Base-by-base conservation (phyloP, 1,284 basidiomycete genomes). In the Thecaphora thlaspeos region DNA sequence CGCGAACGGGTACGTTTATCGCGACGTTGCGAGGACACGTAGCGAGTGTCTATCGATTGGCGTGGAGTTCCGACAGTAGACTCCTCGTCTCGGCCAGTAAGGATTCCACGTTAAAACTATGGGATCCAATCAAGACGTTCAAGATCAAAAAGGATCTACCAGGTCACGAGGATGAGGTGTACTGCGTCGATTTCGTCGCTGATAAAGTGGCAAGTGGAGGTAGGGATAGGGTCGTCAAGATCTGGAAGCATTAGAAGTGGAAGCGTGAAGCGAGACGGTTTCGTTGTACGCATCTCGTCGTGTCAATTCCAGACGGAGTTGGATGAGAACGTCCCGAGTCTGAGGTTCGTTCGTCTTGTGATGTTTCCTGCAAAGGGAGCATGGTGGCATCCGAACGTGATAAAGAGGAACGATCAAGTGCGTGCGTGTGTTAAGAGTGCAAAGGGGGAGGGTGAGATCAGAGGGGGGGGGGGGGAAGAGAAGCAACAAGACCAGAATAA, bases 171-270 rank as follows among this genome's bases (percentile, higher is more conserved):
- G 94, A 98, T 73, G 95, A 98, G 78, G 94, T 98, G 23, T 97
- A 97, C 80, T 98, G 94, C 74, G 94, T 98, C 19, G 73, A 75
- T 46, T 77, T 73, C 44, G 66, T 71, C 14, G 94, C 92, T 1
- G 94, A 98, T 81, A 97, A 97, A 79, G 85, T 97, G 28, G 92
- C 96, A 58, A 94, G 91, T 76, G 95, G 93, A 14, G 94, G 95
- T 0, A 76, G 82, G 43, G 84, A 85, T 65, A 82, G 82, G 77
- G 81, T 81, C 23, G 81, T 85, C 51, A 84, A 84, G 72, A 84
- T 85, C 23, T 77, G 75, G 75, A 57, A 63, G 18, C 62, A 71
- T 42, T 75, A 43, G 22, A 28, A 7, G 5, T 28, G 26, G 26
- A 5, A 28, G n/a, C n/a, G 26, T 11, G 12, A 42, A 36, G 11